Conservation (phyloP, 306 rosid species). For the Vicia faba region DNA sequence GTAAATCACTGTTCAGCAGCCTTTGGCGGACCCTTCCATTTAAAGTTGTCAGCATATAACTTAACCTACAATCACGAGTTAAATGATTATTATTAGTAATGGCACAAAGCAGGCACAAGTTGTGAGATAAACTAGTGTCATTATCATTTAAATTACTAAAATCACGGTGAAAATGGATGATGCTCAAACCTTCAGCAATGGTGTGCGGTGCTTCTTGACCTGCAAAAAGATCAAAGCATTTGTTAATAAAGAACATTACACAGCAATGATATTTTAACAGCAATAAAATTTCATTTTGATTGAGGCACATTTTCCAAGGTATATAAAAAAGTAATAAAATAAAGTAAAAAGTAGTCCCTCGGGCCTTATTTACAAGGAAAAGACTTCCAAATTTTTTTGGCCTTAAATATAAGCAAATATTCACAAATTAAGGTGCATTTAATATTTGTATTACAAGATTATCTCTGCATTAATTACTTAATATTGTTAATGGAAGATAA, state of each 20-base stretch:
- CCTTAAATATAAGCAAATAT: no score
- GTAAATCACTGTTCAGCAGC: constrained; percentile 49
- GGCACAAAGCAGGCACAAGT: constrained; percentile 1
- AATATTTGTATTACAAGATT: no score
- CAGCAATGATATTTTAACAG: no score
- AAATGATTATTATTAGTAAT: neutral
- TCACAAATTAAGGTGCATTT: no score
- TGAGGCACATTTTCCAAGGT: no score
- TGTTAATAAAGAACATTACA: constrained; percentile 36
- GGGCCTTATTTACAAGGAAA: no score
- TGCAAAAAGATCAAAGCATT: constrained; percentile 49
- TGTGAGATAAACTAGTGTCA: constrained; percentile 16
- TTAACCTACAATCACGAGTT: constrained; percentile 57
- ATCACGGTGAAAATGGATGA: constrained; percentile 20
- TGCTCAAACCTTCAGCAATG: constrained; percentile 78
- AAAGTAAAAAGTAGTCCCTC: no score
- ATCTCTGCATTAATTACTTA: no score
- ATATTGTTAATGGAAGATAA: no score
- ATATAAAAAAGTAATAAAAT: no score
- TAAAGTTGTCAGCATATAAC: constrained; percentile 92
- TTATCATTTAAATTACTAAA: constrained; percentile 31
- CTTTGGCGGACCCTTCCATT: constrained; percentile 90
- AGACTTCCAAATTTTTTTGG: no score
- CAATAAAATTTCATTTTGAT: no score
- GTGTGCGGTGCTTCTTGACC: constrained; percentile 82